Evolutionary conservation across 257 asterid species (phyloP), one percentile per base, ranked within the genome.

Genomic region (Rauvolfia tetraphylla): DNA sequence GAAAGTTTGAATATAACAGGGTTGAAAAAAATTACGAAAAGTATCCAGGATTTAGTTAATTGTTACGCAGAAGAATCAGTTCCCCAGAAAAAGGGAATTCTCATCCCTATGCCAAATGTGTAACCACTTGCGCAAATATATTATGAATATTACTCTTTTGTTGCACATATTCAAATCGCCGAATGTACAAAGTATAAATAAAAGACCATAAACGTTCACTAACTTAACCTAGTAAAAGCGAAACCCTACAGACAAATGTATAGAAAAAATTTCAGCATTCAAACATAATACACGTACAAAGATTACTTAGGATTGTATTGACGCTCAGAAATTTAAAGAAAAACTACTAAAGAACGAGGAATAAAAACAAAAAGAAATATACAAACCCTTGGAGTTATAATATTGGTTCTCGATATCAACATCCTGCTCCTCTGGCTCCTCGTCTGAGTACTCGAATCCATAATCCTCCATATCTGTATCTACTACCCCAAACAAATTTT

Each of bases 381-480:
- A 12, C 34, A 71, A 69, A 90, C 99, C 97, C 86, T 95, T 95
- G n/a, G 99, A 91, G 83, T 95, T 95, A 86, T 95, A 95, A 80
- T 95, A 95, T 83, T 95, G 97, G 74, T 95, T 95, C 85, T 93
- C 99, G 49, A 95, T 91, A 80, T 95, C 99, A 71, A 93, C 97
- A 79, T 95, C 96, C 86, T 93, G 97, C 75, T 95, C 99, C 80
- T 93, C 98, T 2, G 94, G 97, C 81, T 95, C 99, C 74, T 95
- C 99, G 68, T 95, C 98, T 1, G 98, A 95, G 86, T 95, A 95
- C 89, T 95, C 98, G 78, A 95, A 95, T 51, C 98, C 99, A 76
- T 93, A 95, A 76, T 95, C 98, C 86, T 95, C 99, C 98, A 95
- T 93, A 85, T 95, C 99, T 74, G 96, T 98, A 84, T 92, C 96